A percentile compares a stretch with the other conserved stretches of the same genome.
phyloP scores from a whole-genome alignment of 306 rosid genomes.

The Vigna trinervia region DNA sequence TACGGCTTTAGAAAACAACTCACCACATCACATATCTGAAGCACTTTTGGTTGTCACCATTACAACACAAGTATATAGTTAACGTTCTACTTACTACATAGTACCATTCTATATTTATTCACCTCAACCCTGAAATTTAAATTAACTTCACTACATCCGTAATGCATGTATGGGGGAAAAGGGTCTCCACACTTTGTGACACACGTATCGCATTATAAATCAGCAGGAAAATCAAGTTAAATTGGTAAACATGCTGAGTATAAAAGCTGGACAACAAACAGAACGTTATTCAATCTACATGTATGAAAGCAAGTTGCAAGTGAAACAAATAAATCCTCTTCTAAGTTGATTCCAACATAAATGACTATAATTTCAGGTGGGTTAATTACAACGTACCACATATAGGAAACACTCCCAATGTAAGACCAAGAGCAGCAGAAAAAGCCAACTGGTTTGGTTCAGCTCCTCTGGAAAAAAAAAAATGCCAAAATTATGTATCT shows the following conservation, averaged over 20 bases:
- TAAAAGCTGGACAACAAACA: slow-evolving; percentile 15
- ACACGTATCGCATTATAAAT: not conserved
- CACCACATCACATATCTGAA: not conserved
- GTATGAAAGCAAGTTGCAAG: not conserved
- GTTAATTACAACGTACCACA: slow-evolving; percentile 60
- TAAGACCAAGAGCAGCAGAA: slow-evolving; percentile 89
- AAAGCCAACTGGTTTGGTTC: slow-evolving; percentile 88
- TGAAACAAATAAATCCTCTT: not conserved
- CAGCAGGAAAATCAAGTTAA: slow-evolving; percentile 24
- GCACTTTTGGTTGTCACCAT: not conserved
- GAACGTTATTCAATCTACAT: slow-evolving; percentile 11
- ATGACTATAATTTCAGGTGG: not conserved
- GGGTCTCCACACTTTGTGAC: slow-evolving; percentile 3
- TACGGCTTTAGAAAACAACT: not conserved
- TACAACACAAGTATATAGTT: not conserved
- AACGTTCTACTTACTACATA: not conserved
- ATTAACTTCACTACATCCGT: not conserved
- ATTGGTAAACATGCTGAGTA: not conserved
- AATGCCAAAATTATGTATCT: slow-evolving; percentile 1
- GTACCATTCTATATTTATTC: not conserved
- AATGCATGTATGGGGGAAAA: not conserved
- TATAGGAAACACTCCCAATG: slow-evolving; percentile 89
- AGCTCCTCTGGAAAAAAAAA: slow-evolving; percentile 70
- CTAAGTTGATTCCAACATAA: slow-evolving; percentile 4
- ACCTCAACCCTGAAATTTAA: not conserved